Conservation (phyloP, 1,139 yeast genomes). For the Candida pseudoviswanathii region DNA sequence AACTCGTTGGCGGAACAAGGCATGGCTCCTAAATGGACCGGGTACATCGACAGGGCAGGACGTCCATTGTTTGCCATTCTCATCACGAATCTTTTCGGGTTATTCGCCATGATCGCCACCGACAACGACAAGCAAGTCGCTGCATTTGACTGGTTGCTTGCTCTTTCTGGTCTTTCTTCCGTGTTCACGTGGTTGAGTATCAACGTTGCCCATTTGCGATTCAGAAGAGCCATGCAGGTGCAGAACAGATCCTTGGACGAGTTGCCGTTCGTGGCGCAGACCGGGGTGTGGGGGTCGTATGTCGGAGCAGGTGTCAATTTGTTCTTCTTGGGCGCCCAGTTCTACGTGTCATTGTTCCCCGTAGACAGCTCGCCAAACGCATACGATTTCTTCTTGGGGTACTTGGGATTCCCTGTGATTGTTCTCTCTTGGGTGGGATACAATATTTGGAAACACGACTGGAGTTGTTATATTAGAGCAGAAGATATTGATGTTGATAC, state of each 20-base stretch:
- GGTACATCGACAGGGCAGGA: constrained; percentile 44
- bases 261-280: constrained; percentile 39
- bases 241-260: constrained; percentile 35
- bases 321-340: constrained; percentile 41
- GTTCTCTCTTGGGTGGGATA: constrained; percentile 40
- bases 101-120: constrained; percentile 43
- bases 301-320: constrained; percentile 28
- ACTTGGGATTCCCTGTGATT: constrained; percentile 40
- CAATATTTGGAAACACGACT: constrained; percentile 38
- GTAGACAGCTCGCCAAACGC: constrained; percentile 36
- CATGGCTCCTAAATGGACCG: constrained; percentile 41
- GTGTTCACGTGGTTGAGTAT: constrained; percentile 41
- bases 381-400: constrained; percentile 35
- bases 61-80: constrained; percentile 45
- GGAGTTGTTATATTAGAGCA: constrained; percentile 34
- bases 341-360: constrained; percentile 48
- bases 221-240: constrained; percentile 35
- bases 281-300: constrained; percentile 41
- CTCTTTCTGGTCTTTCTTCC: constrained; percentile 40
- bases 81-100: constrained; percentile 39
- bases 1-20: constrained; percentile 47
- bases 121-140: constrained; percentile 34
- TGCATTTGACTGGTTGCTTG: constrained; percentile 38
- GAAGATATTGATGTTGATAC: constrained; percentile 43
- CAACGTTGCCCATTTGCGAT: constrained; percentile 35